Evolutionary conservation across 2,329 filamentous ascomycete species (phyloP).

Genomic region (Penicillium sp.): DNA sequence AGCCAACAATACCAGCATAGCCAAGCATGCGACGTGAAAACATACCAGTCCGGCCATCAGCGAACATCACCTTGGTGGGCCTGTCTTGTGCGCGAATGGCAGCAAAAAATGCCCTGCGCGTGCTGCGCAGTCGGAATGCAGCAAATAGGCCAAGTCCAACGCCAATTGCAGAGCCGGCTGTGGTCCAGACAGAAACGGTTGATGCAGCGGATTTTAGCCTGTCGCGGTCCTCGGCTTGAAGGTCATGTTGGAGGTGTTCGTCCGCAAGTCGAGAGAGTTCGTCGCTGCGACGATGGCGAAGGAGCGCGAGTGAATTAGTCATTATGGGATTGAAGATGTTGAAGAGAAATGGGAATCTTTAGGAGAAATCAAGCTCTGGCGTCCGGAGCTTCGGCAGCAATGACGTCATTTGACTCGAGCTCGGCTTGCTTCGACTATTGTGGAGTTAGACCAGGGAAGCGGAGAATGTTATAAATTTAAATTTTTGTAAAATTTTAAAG

Average conservation of each 20-base stretch:
- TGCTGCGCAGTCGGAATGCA: conserved; percentile 52
- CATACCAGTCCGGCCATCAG: conserved; percentile 53
- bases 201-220: conserved; percentile 51
- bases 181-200: conserved; percentile 51
- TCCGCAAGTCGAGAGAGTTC: conserved; percentile 53
- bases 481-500: too few species aligned
- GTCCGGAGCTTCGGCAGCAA: too few species aligned
- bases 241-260: conserved; percentile 54
- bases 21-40: conserved; percentile 4
- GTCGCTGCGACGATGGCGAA: conserved; percentile 44
- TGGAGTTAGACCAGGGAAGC: too few species aligned
- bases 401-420: too few species aligned
- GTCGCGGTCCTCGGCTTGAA: conserved; percentile 55
- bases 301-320: conserved; percentile 43
- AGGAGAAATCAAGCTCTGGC: too few species aligned
- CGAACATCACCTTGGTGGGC: conserved; percentile 58
- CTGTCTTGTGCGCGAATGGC: conserved; percentile 57
- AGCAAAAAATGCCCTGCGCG: conserved; percentile 55
- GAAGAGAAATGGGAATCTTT: too few species aligned
- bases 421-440: too few species aligned
- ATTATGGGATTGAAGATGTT: too few species aligned
- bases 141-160: conserved; percentile 54
- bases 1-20: not conserved
- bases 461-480: too few species aligned
- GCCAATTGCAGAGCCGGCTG: conserved; percentile 55